These are phyloP conservation scores for Trametes maxima DNA, from an alignment of 768 basidiomycete species.

Conservation along the genomic window DNA sequence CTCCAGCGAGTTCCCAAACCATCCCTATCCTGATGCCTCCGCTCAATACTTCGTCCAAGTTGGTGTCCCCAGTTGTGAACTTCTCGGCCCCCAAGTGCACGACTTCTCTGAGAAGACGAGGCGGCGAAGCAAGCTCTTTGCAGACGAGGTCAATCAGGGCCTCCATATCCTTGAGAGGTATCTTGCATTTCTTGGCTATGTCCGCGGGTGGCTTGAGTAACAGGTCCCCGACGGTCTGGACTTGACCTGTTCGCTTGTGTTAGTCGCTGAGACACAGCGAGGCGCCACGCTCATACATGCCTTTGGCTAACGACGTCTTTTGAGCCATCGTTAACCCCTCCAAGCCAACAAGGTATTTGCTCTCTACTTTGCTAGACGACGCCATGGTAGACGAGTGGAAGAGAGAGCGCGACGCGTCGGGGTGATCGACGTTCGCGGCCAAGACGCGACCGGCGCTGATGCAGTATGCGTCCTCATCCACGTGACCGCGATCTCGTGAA, in stretches of 20 bases:
- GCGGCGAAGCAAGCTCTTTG: conserved; percentile 41
- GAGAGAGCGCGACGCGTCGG: conserved; percentile 2
- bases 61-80: conserved; percentile 74
- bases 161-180: conserved; percentile 51
- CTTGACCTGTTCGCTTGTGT: conserved; percentile 11
- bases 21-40: conserved; percentile 81
- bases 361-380: conserved; percentile 21
- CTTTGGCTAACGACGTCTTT: conserved; percentile 40
- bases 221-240: conserved; percentile 42
- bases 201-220: conserved; percentile 52
- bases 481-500: conserved; percentile 16
- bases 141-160: conserved; percentile 54
- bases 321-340: conserved; percentile 35
- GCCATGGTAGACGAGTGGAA: background rate
- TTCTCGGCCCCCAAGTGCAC: conserved; percentile 42
- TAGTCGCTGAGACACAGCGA: background rate
- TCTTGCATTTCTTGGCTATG: conserved; percentile 56
- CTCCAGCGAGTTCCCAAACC: conserved; percentile 87
- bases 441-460: conserved; percentile 16
- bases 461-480: background rate
- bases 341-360: conserved; percentile 20
- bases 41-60: conserved; percentile 69
- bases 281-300: conserved; percentile 26
- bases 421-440: conserved; percentile 3
- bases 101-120: conserved; percentile 45